Evolutionary conservation across 768 basidiomycete species (phyloP), one percentile per base, ranked within the genome.

Genomic region (Scleroderma bovista): DNA sequence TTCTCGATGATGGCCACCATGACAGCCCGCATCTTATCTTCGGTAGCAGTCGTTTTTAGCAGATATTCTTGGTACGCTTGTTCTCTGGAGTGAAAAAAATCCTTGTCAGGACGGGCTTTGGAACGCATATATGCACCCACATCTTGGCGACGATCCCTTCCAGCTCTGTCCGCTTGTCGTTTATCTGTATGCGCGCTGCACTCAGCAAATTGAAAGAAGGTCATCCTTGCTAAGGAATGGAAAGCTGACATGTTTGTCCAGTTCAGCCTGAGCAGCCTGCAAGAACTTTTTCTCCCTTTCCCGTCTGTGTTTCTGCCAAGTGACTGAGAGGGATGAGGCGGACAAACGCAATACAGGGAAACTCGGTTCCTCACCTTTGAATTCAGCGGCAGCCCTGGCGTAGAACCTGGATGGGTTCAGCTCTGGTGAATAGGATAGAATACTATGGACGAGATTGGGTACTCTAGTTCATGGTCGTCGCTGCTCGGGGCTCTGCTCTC

Each of bases 271-370:
- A 0, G 57, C 52, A 3, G 47, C 34, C 32, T 54, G 62, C 20
- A 67, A 6, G 24, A 65, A 54, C 48, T 43, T 62, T 36, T 17
- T 44, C 32, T 67, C 57, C 23, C 58, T 66, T 44, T 59, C 59
- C 33, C 22, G 53, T 23, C 55, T 58, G n/a, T 68, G 62, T 52
- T 60, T 67, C 43, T 67, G 58, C 67, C 67, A 69, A 8, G 67
- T 56, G 36, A 63, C 65, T 68, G 44, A 26, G n/a, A 7, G n/a
- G 19, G 22, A 50, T 49, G 36, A 34, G n/a, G 15, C 7, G 5
- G 10, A 34, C 19, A 6, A 3, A n/a, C 1, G 38, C 13, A 9
- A 17, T 20, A 15, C 17, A 9, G 24, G 1, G 13, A 20, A 0
- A n/a, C n/a, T n/a, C n/a, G n/a, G 31, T 16, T 24, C 24, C 16